A percentile compares a stretch with the other conserved stretches of the same genome.
Evolutionary conservation across 768 basidiomycete species (phyloP).

Genomic region (Cyclocybe cylindracea): DNA sequence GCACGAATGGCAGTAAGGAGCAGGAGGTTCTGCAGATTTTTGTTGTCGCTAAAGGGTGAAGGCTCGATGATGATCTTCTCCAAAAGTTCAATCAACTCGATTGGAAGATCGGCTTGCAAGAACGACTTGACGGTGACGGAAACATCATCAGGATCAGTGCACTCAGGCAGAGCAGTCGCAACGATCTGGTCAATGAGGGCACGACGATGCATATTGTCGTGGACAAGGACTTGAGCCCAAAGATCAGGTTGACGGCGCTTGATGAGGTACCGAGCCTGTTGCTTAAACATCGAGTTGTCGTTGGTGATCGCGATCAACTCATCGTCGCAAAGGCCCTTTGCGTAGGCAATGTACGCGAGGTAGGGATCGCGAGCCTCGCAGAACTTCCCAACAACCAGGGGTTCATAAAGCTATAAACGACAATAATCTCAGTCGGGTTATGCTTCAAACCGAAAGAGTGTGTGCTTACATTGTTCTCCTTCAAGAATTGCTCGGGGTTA

Average conservation of each 20-base stretch:
- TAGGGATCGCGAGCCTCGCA: conserved; percentile 99
- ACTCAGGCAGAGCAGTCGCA: conserved; percentile 94
- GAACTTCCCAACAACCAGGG: conserved; percentile 96
- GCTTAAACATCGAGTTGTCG: conserved; percentile 99
- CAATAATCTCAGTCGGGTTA: conserved; percentile 7
- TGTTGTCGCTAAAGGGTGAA: conserved; percentile 97
- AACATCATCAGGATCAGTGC: conserved; percentile 97
- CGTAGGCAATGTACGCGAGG: conserved; percentile 98
- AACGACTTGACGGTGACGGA: conserved; percentile 99
- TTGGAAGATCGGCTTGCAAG: conserved; percentile 93
- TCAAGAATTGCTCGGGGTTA: conserved; percentile 97
- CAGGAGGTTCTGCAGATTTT: conserved; percentile 92
- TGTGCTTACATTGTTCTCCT: conserved; percentile 90
- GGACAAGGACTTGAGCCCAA: conserved; percentile 92
- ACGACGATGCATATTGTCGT: conserved; percentile 90
- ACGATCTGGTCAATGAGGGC: conserved; percentile 95
- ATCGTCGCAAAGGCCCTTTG: conserved; percentile 98
- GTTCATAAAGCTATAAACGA: conserved; percentile 80
- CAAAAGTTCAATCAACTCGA: conserved; percentile 93
- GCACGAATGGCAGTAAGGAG: conserved; percentile 95
- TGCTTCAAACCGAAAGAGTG: neutral
- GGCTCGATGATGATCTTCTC: conserved; percentile 99
- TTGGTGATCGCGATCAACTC: conserved; percentile 97
- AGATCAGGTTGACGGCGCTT: conserved; percentile 94
- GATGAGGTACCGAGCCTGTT: conserved; percentile 96